A percentile compares a stretch with the other conserved stretches of the same genome.
These are phyloP conservation scores for Salix koriyanagi DNA, from an alignment of 345 rosid genomes.

Conservation along the genomic window DNA sequence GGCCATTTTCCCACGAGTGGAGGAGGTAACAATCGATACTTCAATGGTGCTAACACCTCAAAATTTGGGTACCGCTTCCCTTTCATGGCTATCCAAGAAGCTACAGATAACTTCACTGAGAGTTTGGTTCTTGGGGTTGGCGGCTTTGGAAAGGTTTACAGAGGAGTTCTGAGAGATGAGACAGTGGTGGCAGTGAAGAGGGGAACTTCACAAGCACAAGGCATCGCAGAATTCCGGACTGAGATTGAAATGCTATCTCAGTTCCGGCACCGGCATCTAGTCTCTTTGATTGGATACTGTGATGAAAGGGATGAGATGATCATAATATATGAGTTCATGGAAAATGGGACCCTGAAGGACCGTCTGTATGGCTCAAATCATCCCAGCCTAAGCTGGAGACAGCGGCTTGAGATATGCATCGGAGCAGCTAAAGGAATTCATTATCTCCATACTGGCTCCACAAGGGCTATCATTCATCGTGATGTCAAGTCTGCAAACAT, in stretches of 20 bases:
- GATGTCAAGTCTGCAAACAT: conserved; percentile 76
- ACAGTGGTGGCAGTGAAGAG: conserved; percentile 66
- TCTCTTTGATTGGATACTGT: conserved; percentile 60
- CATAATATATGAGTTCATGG: conserved; percentile 69
- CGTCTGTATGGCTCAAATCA: conserved; percentile 46
- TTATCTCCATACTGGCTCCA: conserved; percentile 67
- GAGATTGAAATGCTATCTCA: conserved; percentile 69
- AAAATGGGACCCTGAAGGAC: conserved; percentile 57
- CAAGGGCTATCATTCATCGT: conserved; percentile 59
- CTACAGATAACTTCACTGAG: conserved; percentile 50
- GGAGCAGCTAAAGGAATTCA: conserved; percentile 72
- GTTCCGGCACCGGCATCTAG: conserved; percentile 69
- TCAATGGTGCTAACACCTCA: conserved; percentile 30
- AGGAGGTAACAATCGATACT: conserved; percentile 15
- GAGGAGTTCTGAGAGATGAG: conserved; percentile 48
- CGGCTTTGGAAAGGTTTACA: conserved; percentile 69
- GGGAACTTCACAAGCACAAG: conserved; percentile 54
- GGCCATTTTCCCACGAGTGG: conserved; percentile 17
- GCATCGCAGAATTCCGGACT: conserved; percentile 54
- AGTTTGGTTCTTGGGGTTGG: conserved; percentile 57
- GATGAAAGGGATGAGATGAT: conserved; percentile 62
- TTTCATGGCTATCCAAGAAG: conserved; percentile 46
- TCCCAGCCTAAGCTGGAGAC: conserved; percentile 48
- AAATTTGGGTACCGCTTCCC: conserved; percentile 56
- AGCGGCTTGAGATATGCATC: conserved; percentile 62